These are phyloP conservation scores for Corylus americana DNA, from an alignment of 306 rosid species.

Conservation along the genomic window DNA sequence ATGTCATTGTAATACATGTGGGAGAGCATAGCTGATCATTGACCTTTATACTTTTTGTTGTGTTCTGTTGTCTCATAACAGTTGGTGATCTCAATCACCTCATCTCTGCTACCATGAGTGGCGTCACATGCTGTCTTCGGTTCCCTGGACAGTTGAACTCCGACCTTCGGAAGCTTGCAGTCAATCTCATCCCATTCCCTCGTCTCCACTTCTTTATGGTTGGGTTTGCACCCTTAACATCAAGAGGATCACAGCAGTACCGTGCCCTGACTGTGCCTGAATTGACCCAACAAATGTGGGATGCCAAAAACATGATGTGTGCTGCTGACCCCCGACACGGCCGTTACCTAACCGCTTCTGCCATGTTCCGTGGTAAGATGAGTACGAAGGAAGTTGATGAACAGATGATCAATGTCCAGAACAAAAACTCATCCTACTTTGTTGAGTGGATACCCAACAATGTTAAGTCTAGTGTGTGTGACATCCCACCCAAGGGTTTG, in stretches of 20 bases:
- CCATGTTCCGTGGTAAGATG: conserved; percentile 61
- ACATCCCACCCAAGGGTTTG: conserved; percentile 56
- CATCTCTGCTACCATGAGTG: conserved; percentile 57
- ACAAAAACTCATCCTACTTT: conserved; percentile 57
- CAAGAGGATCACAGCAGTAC: conserved; percentile 62
- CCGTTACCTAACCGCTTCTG: conserved; percentile 54
- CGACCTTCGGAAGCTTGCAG: conserved; percentile 58
- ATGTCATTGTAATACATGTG: neutral
- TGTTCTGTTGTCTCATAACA: conserved; percentile 12
- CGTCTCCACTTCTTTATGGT: conserved; percentile 60
- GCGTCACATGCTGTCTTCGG: conserved; percentile 54
- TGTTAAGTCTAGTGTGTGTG: conserved; percentile 57
- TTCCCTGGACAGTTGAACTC: conserved; percentile 62
- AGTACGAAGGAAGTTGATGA: conserved; percentile 61
- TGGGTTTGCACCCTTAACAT: conserved; percentile 57
- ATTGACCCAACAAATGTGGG: conserved; percentile 63
- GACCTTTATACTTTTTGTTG: neutral
- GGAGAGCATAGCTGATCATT: neutral
- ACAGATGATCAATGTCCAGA: conserved; percentile 55
- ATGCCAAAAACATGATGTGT: conserved; percentile 64
- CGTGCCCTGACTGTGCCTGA: conserved; percentile 48
- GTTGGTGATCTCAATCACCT: conserved; percentile 59
- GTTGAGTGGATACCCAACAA: conserved; percentile 61
- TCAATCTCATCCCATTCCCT: conserved; percentile 55
- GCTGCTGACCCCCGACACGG: conserved; percentile 64